These are phyloP conservation scores for Quercus engelmannii DNA, from an alignment of 306 rosid genomes.

Conservation along the genomic window DNA sequence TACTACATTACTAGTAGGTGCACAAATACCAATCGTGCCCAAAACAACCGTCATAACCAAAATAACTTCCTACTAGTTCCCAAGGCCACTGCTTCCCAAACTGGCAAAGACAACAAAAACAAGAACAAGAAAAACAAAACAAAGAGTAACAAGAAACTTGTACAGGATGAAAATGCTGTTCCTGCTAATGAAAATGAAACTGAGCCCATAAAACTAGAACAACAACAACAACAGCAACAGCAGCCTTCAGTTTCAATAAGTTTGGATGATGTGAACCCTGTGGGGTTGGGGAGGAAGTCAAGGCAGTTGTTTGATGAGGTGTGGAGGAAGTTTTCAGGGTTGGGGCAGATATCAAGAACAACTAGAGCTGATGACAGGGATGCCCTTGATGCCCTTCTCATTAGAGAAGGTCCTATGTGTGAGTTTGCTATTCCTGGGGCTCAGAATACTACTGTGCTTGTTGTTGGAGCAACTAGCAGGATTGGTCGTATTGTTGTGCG, in stretches of 20 bases:
- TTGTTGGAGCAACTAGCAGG: conserved; percentile 89
- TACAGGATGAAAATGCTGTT: background rate
- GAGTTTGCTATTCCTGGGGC: conserved; percentile 93
- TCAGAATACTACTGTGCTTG: conserved; percentile 82
- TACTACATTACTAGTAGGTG: background rate
- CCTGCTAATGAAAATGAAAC: background rate
- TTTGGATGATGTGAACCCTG: conserved; percentile 90
- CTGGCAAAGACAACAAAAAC: conserved; percentile 25
- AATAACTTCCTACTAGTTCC: conserved; percentile 2
- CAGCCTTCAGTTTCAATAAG: conserved; percentile 44
- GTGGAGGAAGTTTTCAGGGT: conserved; percentile 91
- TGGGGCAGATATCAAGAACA: conserved; percentile 91
- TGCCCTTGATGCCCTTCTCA: conserved; percentile 70
- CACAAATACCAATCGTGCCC: background rate
- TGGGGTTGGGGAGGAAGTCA: conserved; percentile 80
- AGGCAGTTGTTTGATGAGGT: conserved; percentile 86
- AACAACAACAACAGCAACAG: conserved; percentile 24
- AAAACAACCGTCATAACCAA: background rate
- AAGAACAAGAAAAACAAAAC: conserved; percentile 15
- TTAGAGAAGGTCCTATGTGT: conserved; percentile 89
- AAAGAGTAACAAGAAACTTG: background rate
- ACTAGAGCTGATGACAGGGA: conserved; percentile 65
- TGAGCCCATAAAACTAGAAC: background rate
- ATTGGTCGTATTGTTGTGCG: conserved; percentile 89
- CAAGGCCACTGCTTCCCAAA: conserved; percentile 22